Evolutionary conservation across 306 rosid species (phyloP).

Genomic region (Rubus parviflorus): DNA sequence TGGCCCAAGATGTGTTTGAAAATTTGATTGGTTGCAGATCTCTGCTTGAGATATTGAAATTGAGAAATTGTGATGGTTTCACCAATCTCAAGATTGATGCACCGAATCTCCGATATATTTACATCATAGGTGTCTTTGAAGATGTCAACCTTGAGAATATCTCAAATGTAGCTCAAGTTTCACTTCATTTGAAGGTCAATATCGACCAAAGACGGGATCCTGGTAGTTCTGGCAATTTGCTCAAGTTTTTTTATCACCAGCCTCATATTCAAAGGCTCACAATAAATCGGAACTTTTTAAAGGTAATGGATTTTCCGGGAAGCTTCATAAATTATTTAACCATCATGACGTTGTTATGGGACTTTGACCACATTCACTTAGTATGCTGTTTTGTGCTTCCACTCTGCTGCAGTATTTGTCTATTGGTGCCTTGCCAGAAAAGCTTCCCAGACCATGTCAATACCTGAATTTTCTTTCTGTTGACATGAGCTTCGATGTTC

Average conservation of each 20-base stretch:
- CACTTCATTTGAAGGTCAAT: not conserved
- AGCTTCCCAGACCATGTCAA: constrained; percentile 38
- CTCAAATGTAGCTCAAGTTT: constrained; percentile 38
- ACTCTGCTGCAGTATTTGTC: constrained; percentile 51
- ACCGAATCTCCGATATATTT: constrained; percentile 30
- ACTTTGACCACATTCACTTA: not conserved
- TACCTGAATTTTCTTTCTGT: constrained; percentile 51
- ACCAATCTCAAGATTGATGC: constrained; percentile 42
- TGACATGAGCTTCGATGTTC: constrained; percentile 42
- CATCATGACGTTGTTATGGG: not conserved
- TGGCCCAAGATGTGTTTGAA: constrained; percentile 46
- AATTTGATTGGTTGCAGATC: constrained; percentile 48
- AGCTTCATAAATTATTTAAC: not conserved
- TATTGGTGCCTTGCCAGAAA: constrained; percentile 37
- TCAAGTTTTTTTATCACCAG: constrained; percentile 37
- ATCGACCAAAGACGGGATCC: constrained; percentile 17
- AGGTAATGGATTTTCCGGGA: constrained; percentile 29
- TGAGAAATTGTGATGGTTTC: constrained; percentile 53
- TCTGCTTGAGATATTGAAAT: constrained; percentile 40
- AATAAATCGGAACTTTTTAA: constrained; percentile 41
- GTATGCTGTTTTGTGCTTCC: not conserved
- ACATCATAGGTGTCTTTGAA: constrained; percentile 40
- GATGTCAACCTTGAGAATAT: constrained; percentile 43
- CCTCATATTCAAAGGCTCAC: constrained; percentile 43
- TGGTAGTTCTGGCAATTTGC: constrained; percentile 37